Evolutionary conservation across 495 filamentous ascomycete species (phyloP), one percentile per base, ranked within the genome.

Genomic region (Penicillium manginii): DNA sequence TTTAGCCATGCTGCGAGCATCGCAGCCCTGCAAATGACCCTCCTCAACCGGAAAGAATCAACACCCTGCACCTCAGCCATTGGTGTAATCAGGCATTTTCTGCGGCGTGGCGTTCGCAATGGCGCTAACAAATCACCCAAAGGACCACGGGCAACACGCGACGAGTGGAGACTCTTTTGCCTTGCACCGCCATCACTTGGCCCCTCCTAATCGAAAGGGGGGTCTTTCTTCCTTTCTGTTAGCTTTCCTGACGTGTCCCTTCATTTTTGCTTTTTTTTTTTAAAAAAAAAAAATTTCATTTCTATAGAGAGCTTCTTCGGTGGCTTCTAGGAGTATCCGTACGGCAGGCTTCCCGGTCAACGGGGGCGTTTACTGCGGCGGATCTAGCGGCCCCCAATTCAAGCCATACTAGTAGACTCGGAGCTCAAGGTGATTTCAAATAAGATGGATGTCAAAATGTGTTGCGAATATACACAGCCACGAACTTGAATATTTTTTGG

Each of bases 1-100:
- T 50, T 43, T 57, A 21, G 15, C 31, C 21, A 19, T 50, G 46
- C 33, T 40, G 48, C n/a, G 23, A 51, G 46, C 14, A 43, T 50
- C 46, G 45, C 8, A 17, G 32, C 32, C 40, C 45, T 54, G 48
- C 50, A 57, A 57, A 39, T 58, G 54, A 52, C 55, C 23, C 42
- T 46, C 61, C 61, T 54, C n/a, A 55, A 64, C 39, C 6, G 61
- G 61, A 18, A 64, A 64, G 31, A 57, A 64, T 60, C 54, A 26
- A 48, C 54, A 26, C n/a, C 18, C 26, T 55, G 26, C 49, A 52
- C 21, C 19, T 59, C 60, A 40, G 60, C 52, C 60, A 55, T 48
- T 55, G 51, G 47, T 39, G 60, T 59, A 55, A 59, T 58, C 47
- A 22, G 21, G 52, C 48, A 15, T 43, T 46, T 26, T 39, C 42